These are phyloP conservation scores for Vanrija humicola DNA, from an alignment of 1,284 basidiomycete genomes.

Conservation along the genomic window DNA sequence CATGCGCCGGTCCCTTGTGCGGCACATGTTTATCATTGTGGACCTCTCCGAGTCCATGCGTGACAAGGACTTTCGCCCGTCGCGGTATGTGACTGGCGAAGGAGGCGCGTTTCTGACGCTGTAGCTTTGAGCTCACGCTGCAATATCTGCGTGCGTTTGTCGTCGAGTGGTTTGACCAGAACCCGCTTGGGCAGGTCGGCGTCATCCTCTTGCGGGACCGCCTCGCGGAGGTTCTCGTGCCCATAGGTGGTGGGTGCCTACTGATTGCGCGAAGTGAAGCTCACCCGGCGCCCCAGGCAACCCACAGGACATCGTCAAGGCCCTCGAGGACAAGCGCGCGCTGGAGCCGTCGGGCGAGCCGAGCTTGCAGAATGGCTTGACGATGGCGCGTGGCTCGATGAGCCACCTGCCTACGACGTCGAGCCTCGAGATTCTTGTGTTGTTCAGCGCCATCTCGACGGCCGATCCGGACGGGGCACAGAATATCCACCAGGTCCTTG, in stretches of 20 bases:
- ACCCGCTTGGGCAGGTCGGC: slow-evolving; percentile 94
- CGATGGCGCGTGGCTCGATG: slow-evolving; percentile 90
- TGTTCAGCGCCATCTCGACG: slow-evolving; percentile 92
- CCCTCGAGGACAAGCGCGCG: slow-evolving; percentile 78
- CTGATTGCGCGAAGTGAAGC: not conserved
- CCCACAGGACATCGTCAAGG: slow-evolving; percentile 84
- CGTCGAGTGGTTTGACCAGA: slow-evolving; percentile 98
- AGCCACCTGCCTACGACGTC: slow-evolving; percentile 92
- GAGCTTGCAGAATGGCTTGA: slow-evolving; percentile 90
- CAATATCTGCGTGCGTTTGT: slow-evolving; percentile 88
- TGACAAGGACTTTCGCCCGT: slow-evolving; percentile 93
- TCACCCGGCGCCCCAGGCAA: slow-evolving; percentile 60
- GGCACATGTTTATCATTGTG: slow-evolving; percentile 84
- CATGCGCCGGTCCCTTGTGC: slow-evolving; percentile 90
- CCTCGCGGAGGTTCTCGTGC: slow-evolving; percentile 76
- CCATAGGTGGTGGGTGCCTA: slow-evolving; percentile 70
- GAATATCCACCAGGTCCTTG: slow-evolving; percentile 82
- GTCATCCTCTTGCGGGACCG: slow-evolving; percentile 87
- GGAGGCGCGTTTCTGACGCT: not conserved
- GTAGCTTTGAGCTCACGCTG: slow-evolving; percentile 72
- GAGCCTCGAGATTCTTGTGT: slow-evolving; percentile 86
- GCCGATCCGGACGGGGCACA: slow-evolving; percentile 82
- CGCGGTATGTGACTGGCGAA: slow-evolving; percentile 52
- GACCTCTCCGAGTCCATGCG: slow-evolving; percentile 89
- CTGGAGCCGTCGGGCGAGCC: slow-evolving; percentile 90